Percentiles rank a stretch among this genome's conserved stretches.
Conservation (phyloP, 768 basidiomycete genomes). For the Lentinula sp. region DNA sequence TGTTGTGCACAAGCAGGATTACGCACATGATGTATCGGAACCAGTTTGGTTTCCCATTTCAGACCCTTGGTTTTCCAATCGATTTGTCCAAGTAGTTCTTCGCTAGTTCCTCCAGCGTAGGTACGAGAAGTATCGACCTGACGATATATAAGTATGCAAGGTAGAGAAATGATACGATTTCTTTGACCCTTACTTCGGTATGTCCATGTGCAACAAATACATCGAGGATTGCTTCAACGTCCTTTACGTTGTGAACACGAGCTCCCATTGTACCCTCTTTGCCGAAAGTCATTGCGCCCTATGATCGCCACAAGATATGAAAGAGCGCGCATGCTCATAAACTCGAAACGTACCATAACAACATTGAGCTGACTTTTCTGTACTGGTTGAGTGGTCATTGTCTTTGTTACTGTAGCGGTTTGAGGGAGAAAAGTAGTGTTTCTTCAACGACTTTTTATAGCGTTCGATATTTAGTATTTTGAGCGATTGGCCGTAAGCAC, state of each 20-base stretch:
- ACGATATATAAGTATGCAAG: background rate
- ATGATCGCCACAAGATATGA: background rate
- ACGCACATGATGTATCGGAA: slow-evolving; percentile 21
- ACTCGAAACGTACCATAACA: slow-evolving; percentile 7
- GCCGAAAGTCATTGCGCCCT: slow-evolving; percentile 14
- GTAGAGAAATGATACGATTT: too few species aligned
- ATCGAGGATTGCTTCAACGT: slow-evolving; percentile 30
- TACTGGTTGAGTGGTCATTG: slow-evolving; percentile 5
- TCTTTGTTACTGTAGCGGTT: background rate
- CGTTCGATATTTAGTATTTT: too few species aligned
- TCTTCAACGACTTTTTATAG: too few species aligned
- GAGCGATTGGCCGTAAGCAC: too few species aligned
- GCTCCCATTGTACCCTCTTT: slow-evolving; percentile 3
- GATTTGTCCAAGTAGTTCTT: slow-evolving; percentile 33
- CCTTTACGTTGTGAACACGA: slow-evolving; percentile 8
- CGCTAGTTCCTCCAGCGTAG: slow-evolving; percentile 8
- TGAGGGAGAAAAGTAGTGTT: too few species aligned
- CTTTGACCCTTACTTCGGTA: slow-evolving; percentile 23
- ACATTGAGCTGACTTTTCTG: slow-evolving; percentile 12
- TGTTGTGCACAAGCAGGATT: background rate
- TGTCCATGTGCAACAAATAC: slow-evolving; percentile 40
- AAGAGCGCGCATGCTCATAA: background rate
- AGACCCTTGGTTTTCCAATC: slow-evolving; percentile 34
- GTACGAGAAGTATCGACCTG: slow-evolving; percentile 11
- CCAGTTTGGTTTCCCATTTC: slow-evolving; percentile 41